A percentile compares a stretch with the other conserved stretches of the same genome.
Conservation (phyloP, 306 rosid species). For the Cucumis cinereus region DNA sequence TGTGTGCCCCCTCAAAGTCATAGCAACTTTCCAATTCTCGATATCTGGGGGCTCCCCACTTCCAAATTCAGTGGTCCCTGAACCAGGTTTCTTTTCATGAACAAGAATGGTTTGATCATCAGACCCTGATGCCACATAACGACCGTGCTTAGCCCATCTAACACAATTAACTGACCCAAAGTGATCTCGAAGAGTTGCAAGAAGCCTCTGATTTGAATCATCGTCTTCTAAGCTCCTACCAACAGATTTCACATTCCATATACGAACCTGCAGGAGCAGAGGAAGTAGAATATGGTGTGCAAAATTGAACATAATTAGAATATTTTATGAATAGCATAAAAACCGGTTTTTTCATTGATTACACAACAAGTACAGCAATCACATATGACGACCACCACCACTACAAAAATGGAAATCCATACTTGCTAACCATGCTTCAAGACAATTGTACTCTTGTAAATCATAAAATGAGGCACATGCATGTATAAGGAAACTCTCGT, state of each 20-base stretch:
- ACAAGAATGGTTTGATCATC: conserved; percentile 89
- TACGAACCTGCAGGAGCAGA: conserved; percentile 54
- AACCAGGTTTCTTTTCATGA: conserved; percentile 98
- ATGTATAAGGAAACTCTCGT: neutral
- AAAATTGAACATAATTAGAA: neutral
- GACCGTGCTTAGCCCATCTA: conserved; percentile 96
- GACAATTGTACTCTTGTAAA: neutral
- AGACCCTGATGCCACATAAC: conserved; percentile 85
- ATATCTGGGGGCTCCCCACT: conserved; percentile 98
- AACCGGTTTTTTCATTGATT: neutral
- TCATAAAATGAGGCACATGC: neutral
- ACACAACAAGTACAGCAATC: neutral
- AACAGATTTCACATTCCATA: conserved; percentile 95
- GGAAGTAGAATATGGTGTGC: neutral
- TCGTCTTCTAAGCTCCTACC: conserved; percentile 40
- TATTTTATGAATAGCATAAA: neutral
- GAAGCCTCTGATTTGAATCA: conserved; percentile 73
- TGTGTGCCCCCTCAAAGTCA: conserved; percentile 96
- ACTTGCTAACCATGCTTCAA: neutral
- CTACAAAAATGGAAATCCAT: neutral
- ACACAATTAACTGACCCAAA: conserved; percentile 98
- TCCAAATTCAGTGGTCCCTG: conserved; percentile 96
- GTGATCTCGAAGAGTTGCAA: conserved; percentile 94
- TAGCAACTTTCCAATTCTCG: conserved; percentile 92
- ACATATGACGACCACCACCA: neutral